Evolutionary conservation across 2,329 filamentous ascomycete genomes (phyloP), one percentile per base, ranked within the genome.

Genomic region (Elsinoe arachidis): DNA sequence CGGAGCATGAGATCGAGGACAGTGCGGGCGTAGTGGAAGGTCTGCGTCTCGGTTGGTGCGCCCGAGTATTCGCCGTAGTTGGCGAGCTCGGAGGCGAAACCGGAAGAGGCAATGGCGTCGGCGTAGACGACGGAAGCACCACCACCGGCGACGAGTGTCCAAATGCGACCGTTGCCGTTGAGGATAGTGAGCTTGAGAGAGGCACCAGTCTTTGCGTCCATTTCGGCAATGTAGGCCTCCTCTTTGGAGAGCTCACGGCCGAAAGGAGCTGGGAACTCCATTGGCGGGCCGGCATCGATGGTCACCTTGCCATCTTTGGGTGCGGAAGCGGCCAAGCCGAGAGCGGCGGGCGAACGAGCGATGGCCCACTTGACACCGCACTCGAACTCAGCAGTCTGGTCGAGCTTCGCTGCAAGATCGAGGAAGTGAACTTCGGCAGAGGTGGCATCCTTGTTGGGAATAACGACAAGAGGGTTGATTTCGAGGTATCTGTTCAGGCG

Each of bases 21-120:
- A 30, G 93, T 99, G 70, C 88, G 88, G 70, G 93, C 91, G 78
- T 99, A 99, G 85, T 97, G 91, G 85, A 89, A 99, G 61, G 93
- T 97, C 78, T 99, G 93, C 46, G 90, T 95, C 85, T 99, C 93
- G 61, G 90, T 97, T 65, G 93, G 93, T 63, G 93, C 93, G 79
- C 93, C 93, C 63, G 93, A 97, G 86, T 99, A 99, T 79, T 99
- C 93, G 74, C 93, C 93, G 73, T 99, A 99, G 85, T 99, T 99
- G 79, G 93, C 93, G 56, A 99, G 85, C 76, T 99, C 91, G 68
- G 90, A 85, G 63, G 95, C 90, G 73, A 95, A 97, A 64, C 93
- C 93, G 69, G 90, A 85, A 61, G 90, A 96, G 66, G 93, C 93
- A 75, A 99, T 99, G 75, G 93, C 93, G 73, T 99, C 93, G 63